These are phyloP conservation scores for Amylocarpus encephaloides DNA, from an alignment of 2,329 filamentous ascomycete genomes.

Conservation along the genomic window DNA sequence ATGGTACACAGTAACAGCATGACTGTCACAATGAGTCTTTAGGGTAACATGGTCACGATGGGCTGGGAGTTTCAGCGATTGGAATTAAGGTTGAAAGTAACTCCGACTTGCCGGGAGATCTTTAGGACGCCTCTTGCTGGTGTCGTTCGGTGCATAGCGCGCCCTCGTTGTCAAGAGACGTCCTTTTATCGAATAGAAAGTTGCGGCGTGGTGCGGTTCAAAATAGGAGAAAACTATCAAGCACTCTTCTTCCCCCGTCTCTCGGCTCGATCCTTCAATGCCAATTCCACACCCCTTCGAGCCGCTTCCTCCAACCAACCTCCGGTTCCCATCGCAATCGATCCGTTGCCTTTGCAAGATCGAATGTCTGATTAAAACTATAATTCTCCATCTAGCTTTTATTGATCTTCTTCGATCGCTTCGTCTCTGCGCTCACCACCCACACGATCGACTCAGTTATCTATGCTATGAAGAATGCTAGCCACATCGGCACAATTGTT, in stretches of 20 bases:
- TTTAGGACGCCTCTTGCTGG: too few species aligned
- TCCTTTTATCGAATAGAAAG: too few species aligned
- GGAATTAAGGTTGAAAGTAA: too few species aligned
- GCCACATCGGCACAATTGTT: constrained; percentile 4
- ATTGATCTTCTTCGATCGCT: neutral
- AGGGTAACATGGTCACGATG: neutral
- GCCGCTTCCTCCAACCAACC: neutral
- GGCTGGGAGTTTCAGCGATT: too few species aligned
- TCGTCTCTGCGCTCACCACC: neutral
- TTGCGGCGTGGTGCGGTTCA: too few species aligned
- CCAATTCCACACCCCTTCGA: constrained; percentile 3
- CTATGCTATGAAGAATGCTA: constrained; percentile 2
- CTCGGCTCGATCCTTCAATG: neutral
- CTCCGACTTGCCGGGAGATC: too few species aligned
- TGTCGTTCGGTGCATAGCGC: too few species aligned
- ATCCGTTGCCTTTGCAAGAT: neutral
- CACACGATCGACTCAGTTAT: constrained; percentile 7
- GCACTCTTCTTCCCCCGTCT: too few species aligned
- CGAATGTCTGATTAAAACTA: neutral
- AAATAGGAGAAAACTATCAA: too few species aligned
- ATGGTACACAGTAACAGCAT: constrained; percentile 83
- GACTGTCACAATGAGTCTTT: constrained; percentile 77
- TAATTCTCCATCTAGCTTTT: constrained; percentile 2
- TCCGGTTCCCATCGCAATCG: neutral
- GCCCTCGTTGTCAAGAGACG: too few species aligned